Evolutionary conservation across 2,329 filamentous ascomycete species (phyloP).

Genomic region (Scedosporium minutisporum): DNA sequence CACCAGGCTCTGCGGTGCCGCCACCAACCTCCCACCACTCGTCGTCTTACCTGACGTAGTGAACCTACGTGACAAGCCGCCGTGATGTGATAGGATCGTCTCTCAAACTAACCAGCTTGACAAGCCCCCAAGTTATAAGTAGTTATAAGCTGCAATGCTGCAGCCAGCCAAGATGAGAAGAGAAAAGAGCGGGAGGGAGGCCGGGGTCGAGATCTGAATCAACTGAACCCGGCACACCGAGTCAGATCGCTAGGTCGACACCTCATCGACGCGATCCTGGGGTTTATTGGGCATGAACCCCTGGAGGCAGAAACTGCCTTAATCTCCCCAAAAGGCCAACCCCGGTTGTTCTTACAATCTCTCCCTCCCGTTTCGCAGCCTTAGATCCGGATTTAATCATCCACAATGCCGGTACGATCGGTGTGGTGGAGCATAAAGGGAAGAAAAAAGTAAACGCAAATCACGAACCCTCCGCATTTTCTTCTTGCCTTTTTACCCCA

Average conservation of each 20-base stretch:
- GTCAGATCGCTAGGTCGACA: background rate
- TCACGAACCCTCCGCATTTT: too few relatives aligned
- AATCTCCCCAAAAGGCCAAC: background rate
- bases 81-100: too few relatives aligned
- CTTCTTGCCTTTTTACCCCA: too few relatives aligned
- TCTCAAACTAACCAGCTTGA: too few relatives aligned
- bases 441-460: too few relatives aligned
- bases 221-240: background rate
- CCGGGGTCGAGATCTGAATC: background rate
- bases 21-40: too few relatives aligned
- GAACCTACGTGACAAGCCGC: too few relatives aligned
- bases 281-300: background rate
- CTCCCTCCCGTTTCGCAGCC: background rate
- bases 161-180: background rate
- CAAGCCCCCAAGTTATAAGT: too few relatives aligned
- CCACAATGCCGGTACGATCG: background rate
- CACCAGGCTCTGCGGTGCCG: too few relatives aligned
- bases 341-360: background rate
- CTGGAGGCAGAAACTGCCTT: background rate
- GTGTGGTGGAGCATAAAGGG: too few relatives aligned
- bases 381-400: background rate
- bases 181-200: background rate
- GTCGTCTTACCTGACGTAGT: too few relatives aligned
- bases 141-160: background rate
- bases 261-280: background rate